These are phyloP conservation scores for Millerozyma acaciae DNA, from an alignment of 805 yeast species.

Conservation along the genomic window DNA sequence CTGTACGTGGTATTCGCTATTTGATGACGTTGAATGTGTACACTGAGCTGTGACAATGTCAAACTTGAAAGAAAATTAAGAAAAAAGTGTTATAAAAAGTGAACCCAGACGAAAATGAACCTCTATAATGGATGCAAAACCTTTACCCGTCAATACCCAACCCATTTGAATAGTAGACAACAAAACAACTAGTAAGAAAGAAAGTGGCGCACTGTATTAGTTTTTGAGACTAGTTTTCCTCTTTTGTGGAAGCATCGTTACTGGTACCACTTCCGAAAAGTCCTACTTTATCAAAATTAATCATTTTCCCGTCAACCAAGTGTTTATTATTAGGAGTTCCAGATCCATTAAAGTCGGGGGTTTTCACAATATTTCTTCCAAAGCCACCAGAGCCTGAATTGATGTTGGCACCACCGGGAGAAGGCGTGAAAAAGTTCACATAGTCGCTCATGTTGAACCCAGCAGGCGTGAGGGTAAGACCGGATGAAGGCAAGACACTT, in stretches of 20 bases:
- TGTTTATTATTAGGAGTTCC: slow-evolving; percentile 16
- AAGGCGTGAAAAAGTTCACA: slow-evolving; percentile 74
- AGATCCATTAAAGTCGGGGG: slow-evolving; percentile 39
- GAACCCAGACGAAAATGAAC: too few species aligned
- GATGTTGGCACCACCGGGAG: slow-evolving; percentile 39
- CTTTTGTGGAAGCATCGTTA: slow-evolving; percentile 7
- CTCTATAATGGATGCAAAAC: too few species aligned
- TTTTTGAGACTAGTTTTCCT: too few species aligned
- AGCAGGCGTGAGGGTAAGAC: slow-evolving; percentile 50
- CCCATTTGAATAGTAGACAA: too few species aligned
- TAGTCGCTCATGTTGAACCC: slow-evolving; percentile 82
- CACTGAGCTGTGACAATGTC: too few species aligned
- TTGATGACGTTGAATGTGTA: too few species aligned
- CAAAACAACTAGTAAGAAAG: too few species aligned
- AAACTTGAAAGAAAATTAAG: too few species aligned
- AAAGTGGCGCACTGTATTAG: too few species aligned
- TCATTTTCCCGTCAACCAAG: slow-evolving; percentile 40
- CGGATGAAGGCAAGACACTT: slow-evolving; percentile 38
- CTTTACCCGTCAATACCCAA: too few species aligned
- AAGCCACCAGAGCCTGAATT: slow-evolving; percentile 8
- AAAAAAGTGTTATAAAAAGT: too few species aligned
- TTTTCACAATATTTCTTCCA: slow-evolving; percentile 28
- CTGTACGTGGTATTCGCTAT: too few species aligned
- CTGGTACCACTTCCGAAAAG: slow-evolving; percentile 22
- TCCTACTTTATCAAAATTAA: slow-evolving; percentile 36